Base-by-base conservation (phyloP, 2,329 filamentous ascomycete species). In the Monosporascus ibericus region DNA sequence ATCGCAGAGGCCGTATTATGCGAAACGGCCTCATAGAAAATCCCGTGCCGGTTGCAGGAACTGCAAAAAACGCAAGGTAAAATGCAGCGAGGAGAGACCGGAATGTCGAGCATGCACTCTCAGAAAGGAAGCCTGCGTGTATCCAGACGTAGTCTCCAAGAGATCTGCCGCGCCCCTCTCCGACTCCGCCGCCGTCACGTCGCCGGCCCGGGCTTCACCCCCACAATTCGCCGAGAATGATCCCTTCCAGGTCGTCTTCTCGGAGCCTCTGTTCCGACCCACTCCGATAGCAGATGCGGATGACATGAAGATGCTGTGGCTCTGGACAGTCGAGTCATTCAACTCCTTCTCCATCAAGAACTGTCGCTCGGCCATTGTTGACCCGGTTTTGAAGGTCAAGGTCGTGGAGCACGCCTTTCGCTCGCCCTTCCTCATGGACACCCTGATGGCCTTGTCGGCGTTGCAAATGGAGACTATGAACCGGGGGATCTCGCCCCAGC, bases 251-350 rank as follows among this genome's bases (percentile, higher is more conserved):
- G 36, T 55, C 11, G 56, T 68, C 20, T 48, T 69, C 42, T 52
- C 60, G 9, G 69, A 74, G 52, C 73, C 72, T 9, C 52, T 71
- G 9, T 72, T 70, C 53, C 58, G 63, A 9, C 67, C 74, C 1
- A 52, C 54, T 1, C 63, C 63, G 14, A 62, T 70, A 49, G 65
- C 72, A 40, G 66, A 70, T 34, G 51, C 53, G 6, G 57, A 67
- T 25, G 78, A 82, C 54, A 77, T 82, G 75, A 75, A 72, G 56
- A 70, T 82, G 40, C 60, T 82, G 6, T 82, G 78, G 78, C 79
- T 79, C 59, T 82, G 79, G 59, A 76, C 75, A 14, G 69, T 68
- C 8, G 63, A 72, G 34, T 77, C 76, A 8, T 77, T 68, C 56
- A 54, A 65, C 3, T 75, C 75, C 15, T 79, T 82, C 60, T 70